These are phyloP conservation scores for Penicillium waksmanii DNA, from an alignment of 495 filamentous ascomycete genomes.

Conservation along the genomic window DNA sequence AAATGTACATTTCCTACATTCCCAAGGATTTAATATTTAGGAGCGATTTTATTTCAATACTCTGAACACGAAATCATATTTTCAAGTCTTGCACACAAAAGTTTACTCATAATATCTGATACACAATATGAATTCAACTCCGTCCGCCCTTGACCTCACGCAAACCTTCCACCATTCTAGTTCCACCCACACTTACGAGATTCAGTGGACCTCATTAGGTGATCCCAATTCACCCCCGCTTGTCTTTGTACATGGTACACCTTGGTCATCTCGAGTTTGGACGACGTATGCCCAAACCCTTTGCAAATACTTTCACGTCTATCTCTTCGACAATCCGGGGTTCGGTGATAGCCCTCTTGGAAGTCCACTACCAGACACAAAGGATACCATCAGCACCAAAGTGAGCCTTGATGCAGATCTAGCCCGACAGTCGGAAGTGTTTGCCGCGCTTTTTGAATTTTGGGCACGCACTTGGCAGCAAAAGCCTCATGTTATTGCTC, in stretches of 20 bases:
- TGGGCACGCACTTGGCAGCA: conserved; percentile 22
- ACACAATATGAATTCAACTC: neutral
- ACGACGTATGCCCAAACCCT: conserved; percentile 29
- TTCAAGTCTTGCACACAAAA: neutral
- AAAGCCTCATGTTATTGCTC: conserved; percentile 39
- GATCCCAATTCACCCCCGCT: conserved; percentile 22
- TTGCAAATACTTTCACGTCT: conserved; percentile 31
- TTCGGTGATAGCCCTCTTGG: conserved; percentile 32
- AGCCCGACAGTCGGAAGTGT: conserved; percentile 30
- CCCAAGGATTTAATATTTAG: neutral
- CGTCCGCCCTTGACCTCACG: conserved; percentile 15
- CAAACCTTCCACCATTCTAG: conserved; percentile 31
- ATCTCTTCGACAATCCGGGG: conserved; percentile 45
- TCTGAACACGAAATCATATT: neutral
- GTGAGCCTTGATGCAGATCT: conserved; percentile 28
- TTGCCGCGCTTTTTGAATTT: conserved; percentile 32
- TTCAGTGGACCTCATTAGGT: conserved; percentile 36
- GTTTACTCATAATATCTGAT: neutral
- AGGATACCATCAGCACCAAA: conserved; percentile 12
- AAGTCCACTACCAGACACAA: conserved; percentile 15
- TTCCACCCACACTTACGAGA: conserved; percentile 22
- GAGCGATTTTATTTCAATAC: neutral
- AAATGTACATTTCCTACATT: neutral
- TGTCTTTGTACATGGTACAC: conserved; percentile 42
- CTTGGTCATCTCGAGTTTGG: conserved; percentile 43